Percentiles rank a stretch among this genome's conserved stretches.
phyloP scores from a whole-genome alignment of 495 filamentous ascomycete genomes.

The Aspergillus biplanus region DNA sequence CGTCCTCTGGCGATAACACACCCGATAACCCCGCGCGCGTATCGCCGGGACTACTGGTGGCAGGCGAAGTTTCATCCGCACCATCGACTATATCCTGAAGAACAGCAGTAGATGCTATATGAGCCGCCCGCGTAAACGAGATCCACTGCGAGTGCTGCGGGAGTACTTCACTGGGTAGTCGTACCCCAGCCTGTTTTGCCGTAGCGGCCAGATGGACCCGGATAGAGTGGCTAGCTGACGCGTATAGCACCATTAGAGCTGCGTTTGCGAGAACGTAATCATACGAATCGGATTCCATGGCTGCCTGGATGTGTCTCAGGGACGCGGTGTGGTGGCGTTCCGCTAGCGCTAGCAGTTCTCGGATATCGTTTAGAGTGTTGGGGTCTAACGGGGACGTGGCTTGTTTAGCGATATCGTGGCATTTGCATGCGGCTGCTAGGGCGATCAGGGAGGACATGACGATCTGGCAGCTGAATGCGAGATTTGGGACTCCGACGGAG shows the following conservation, averaged over 20 bases:
- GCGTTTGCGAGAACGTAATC: slow-evolving; percentile 48
- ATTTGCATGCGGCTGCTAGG: slow-evolving; percentile 44
- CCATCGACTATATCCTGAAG: slow-evolving; percentile 27
- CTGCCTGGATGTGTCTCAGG: slow-evolving; percentile 33
- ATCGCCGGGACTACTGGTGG: background rate
- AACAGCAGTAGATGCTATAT: slow-evolving; percentile 41
- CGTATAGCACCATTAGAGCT: slow-evolving; percentile 51
- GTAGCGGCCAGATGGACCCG: slow-evolving; percentile 41
- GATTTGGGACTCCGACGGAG: slow-evolving; percentile 43
- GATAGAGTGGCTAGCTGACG: slow-evolving; percentile 40
- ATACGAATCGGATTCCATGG: slow-evolving; percentile 30
- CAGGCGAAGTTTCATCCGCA: background rate
- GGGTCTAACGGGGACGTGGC: slow-evolving; percentile 16
- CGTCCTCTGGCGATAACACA: slow-evolving; percentile 24
- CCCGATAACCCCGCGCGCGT: background rate
- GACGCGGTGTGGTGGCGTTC: slow-evolving; percentile 40
- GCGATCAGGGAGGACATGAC: slow-evolving; percentile 48
- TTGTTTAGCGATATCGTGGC: slow-evolving; percentile 38
- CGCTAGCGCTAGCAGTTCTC: slow-evolving; percentile 34
- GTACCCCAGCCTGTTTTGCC: slow-evolving; percentile 23
- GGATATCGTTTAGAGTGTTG: slow-evolving; percentile 27
- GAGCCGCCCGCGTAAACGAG: slow-evolving; percentile 41
- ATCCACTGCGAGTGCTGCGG: slow-evolving; percentile 48
- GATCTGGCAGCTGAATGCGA: slow-evolving; percentile 43
- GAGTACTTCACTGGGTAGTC: slow-evolving; percentile 25